Percentiles rank a stretch among this genome's conserved stretches.
phyloP scores from a whole-genome alignment of 1,284 basidiomycete species.

The Leccinum huronense region DNA sequence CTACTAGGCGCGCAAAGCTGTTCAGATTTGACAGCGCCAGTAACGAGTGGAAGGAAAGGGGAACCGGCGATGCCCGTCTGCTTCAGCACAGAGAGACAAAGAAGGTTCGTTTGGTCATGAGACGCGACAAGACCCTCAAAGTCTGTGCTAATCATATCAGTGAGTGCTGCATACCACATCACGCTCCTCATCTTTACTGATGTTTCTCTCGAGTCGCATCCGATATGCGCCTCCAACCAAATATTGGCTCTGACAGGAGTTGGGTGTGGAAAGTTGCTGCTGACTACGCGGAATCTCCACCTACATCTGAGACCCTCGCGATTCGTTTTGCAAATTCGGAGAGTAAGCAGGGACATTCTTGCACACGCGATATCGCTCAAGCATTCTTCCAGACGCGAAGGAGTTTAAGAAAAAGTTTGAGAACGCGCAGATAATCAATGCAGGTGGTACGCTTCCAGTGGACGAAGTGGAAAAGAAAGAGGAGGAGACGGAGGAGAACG shows the following conservation, averaged over 20 bases:
- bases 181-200: conserved; percentile 5
- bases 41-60: conserved; percentile 96
- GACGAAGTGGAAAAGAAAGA: conserved; percentile 34
- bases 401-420: conserved; percentile 90
- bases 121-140: conserved; percentile 99
- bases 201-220: conserved; percentile 59
- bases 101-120: conserved; percentile 97
- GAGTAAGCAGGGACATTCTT: conserved; percentile 58
- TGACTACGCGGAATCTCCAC: conserved; percentile 89
- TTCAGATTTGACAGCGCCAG: conserved; percentile 88
- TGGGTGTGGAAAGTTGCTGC: conserved; percentile 99
- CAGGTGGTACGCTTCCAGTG: conserved; percentile 35
- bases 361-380: conserved; percentile 1
- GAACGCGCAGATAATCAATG: conserved; percentile 74
- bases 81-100: conserved; percentile 85
- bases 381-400: conserved; percentile 63
- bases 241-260: conserved; percentile 98
- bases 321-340: conserved; percentile 98
- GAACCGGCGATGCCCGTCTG: conserved; percentile 89
- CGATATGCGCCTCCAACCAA: conserved; percentile 96
- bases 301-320: conserved; percentile 92
- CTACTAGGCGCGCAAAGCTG: conserved; percentile 94
- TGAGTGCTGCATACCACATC: conserved; percentile 46
- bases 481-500: conserved; percentile 34
- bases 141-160: conserved; percentile 98